Evolutionary conservation across 2,329 filamentous ascomycete species (phyloP).

Genomic region (Pseudodiploospora longispora): DNA sequence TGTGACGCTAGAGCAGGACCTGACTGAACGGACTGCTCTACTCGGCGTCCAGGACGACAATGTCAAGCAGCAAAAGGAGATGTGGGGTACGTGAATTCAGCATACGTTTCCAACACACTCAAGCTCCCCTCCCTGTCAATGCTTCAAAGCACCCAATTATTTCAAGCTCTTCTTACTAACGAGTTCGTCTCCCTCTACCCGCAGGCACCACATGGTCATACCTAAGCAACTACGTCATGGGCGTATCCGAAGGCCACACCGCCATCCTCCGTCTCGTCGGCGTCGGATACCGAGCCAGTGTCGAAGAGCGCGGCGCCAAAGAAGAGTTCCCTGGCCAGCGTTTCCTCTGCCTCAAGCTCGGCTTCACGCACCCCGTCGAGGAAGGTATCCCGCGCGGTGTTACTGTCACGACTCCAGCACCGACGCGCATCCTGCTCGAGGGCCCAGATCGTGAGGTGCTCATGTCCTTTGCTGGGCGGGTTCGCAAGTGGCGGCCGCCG

Average conservation of each 20-base stretch:
- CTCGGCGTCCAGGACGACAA: constrained; percentile 63
- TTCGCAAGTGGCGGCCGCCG: constrained; percentile 79
- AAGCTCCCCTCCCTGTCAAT: neutral
- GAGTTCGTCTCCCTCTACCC: too few relatives aligned
- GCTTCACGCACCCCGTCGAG: constrained; percentile 93
- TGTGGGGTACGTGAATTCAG: constrained; percentile 68
- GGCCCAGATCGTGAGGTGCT: constrained; percentile 79
- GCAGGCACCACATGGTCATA: constrained; percentile 83
- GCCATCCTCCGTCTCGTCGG: constrained; percentile 88
- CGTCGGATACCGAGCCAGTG: constrained; percentile 85
- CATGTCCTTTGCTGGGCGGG: constrained; percentile 84
- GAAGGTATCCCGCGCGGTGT: constrained; percentile 75
- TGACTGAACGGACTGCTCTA: constrained; percentile 51
- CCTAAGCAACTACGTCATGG: constrained; percentile 81
- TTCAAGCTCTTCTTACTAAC: too few relatives aligned
- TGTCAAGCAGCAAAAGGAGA: constrained; percentile 71
- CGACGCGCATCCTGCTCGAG: constrained; percentile 85
- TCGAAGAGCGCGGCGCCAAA: constrained; percentile 69
- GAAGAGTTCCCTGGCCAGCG: constrained; percentile 74
- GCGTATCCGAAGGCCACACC: constrained; percentile 93
- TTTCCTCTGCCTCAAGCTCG: constrained; percentile 89
- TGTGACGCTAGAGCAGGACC: constrained; percentile 62
- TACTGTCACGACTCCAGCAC: constrained; percentile 79
- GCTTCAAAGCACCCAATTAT: neutral
- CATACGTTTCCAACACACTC: neutral